Conservation (phyloP, 306 rosid species). For the Spatholobus suberectus region DNA sequence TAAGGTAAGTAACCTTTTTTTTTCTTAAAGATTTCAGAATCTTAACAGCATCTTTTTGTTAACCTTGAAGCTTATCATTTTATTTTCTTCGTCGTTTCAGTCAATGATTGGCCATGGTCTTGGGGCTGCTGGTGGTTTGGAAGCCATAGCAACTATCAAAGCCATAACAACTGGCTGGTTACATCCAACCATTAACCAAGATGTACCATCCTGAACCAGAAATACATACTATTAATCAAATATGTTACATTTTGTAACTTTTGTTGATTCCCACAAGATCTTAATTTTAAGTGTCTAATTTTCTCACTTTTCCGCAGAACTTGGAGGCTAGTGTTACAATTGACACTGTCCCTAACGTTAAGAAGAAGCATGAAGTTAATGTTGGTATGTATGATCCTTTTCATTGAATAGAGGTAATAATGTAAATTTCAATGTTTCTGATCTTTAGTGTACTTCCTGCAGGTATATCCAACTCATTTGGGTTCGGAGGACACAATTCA, state of each 20-base stretch:
- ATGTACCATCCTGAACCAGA: conserved; percentile 38
- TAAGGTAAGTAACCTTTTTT: conserved; percentile 50
- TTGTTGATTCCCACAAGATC: background rate
- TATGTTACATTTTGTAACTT: background rate
- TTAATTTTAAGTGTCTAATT: background rate
- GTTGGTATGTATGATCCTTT: conserved; percentile 59
- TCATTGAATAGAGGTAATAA: background rate
- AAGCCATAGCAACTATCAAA: conserved; percentile 77
- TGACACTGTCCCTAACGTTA: conserved; percentile 70
- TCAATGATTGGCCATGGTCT: conserved; percentile 87
- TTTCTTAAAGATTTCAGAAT: background rate
- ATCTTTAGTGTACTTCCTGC: conserved; percentile 32
- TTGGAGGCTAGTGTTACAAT: conserved; percentile 71
- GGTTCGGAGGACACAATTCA: conserved; percentile 83
- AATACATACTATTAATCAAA: background rate
- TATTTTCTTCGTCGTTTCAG: conserved; percentile 41
- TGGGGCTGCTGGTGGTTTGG: conserved; percentile 84
- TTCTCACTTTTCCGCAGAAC: conserved; percentile 46
- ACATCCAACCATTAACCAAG: conserved; percentile 82
- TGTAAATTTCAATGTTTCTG: conserved; percentile 15
- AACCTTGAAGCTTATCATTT: conserved; percentile 4
- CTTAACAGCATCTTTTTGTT: background rate
- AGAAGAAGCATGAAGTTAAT: conserved; percentile 74
- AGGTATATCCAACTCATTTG: conserved; percentile 82
- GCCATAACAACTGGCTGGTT: conserved; percentile 78